Evolutionary conservation across 2,329 filamentous ascomycete species (phyloP).

Genomic region (Sclerotinia glacialis): DNA sequence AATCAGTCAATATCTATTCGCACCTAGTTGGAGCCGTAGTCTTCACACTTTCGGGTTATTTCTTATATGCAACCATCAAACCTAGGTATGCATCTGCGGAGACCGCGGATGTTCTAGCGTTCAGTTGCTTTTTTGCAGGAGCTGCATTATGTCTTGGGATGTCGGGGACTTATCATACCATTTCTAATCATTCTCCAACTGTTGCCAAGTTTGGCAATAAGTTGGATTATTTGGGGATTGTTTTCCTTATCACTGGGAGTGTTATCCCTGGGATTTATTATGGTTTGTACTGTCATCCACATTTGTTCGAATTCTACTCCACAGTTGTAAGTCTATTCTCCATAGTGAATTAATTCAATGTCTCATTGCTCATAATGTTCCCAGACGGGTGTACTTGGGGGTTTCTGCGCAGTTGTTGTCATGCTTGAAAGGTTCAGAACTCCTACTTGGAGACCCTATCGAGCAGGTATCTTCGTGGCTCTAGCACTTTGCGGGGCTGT

Average conservation of each 20-base stretch:
- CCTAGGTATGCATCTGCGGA: constrained; percentile 65
- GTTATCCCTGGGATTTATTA: constrained; percentile 89
- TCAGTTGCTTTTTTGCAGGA: constrained; percentile 76
- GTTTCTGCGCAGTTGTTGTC: constrained; percentile 73
- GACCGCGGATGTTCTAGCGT: constrained; percentile 64
- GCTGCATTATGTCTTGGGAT: constrained; percentile 72
- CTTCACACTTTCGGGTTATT: constrained; percentile 51
- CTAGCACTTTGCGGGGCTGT: constrained; percentile 76
- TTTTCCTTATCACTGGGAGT: constrained; percentile 85
- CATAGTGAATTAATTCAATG: not conserved
- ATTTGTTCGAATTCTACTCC: constrained; percentile 69
- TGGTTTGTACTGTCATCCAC: constrained; percentile 70
- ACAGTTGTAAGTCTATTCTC: constrained; percentile 36
- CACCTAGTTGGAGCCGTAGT: constrained; percentile 65
- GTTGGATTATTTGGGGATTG: constrained; percentile 91
- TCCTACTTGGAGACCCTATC: constrained; percentile 77
- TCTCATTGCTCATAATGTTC: constrained; percentile 8
- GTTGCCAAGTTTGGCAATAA: constrained; percentile 87
- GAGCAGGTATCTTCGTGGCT: constrained; percentile 83
- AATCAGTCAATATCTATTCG: constrained; percentile 68
- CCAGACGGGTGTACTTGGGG: constrained; percentile 73
- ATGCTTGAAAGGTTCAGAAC: constrained; percentile 81
- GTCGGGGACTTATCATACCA: constrained; percentile 80
- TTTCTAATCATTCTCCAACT: constrained; percentile 76
- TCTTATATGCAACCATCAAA: constrained; percentile 56